Conservation (phyloP, 2,329 filamentous ascomycete genomes). For the Rhexocercosporidium sp. region DNA sequence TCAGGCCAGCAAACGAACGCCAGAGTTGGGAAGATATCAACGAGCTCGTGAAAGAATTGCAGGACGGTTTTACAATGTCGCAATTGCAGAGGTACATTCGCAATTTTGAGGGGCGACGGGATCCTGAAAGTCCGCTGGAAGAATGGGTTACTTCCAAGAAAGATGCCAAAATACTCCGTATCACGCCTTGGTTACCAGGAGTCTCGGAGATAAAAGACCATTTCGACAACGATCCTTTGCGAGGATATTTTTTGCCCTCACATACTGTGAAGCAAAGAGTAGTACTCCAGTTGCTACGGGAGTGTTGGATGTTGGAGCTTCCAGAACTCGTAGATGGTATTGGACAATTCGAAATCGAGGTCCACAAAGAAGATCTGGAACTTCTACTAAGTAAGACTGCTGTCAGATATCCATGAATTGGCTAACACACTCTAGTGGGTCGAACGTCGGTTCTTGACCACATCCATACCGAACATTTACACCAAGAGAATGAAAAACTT, state of each 20-base stretch:
- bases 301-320: conserved; percentile 41
- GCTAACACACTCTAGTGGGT: conserved; percentile 27
- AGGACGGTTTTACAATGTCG: conserved; percentile 37
- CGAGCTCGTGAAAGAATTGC: conserved; percentile 34
- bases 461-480: conserved; percentile 33
- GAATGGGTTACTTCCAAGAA: conserved; percentile 6
- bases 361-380: conserved; percentile 35
- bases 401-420: neutral
- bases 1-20: conserved; percentile 33
- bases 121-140: neutral
- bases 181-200: conserved; percentile 40
- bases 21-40: conserved; percentile 38
- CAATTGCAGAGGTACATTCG: conserved; percentile 41
- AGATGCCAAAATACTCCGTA: conserved; percentile 24
- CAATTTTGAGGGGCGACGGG: conserved; percentile 14
- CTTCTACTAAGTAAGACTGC: conserved; percentile 37
- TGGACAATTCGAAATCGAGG: conserved; percentile 40
- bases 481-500: conserved; percentile 33
- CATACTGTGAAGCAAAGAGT: conserved; percentile 39
- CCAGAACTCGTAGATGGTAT: conserved; percentile 37
- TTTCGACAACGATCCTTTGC: conserved; percentile 33
- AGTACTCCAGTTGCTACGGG: conserved; percentile 35
- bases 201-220: conserved; percentile 29
- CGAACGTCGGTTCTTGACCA: conserved; percentile 29
- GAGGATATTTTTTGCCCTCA: conserved; percentile 38